A percentile compares a stretch with the other conserved stretches of the same genome.
phyloP scores from a whole-genome alignment of 371 early-diverging fungal species.

The Circinella umbellata region DNA sequence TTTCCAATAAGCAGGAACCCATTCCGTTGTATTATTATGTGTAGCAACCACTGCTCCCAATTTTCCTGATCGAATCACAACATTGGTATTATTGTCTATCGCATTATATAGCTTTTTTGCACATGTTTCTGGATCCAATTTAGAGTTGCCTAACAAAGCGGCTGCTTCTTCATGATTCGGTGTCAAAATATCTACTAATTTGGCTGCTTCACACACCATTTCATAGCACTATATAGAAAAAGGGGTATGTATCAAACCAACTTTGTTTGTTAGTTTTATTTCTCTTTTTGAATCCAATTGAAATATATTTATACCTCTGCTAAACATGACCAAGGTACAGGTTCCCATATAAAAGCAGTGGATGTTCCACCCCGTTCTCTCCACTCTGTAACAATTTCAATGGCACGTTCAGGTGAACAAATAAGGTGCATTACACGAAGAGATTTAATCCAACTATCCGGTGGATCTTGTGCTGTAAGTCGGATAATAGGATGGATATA shows the following conservation, averaged over 20 bases:
- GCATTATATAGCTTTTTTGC: not conserved
- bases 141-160: conserved; percentile 18
- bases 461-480: conserved; percentile 39
- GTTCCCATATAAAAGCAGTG: conserved; percentile 52
- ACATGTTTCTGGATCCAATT: not conserved
- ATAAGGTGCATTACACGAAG: conserved; percentile 42
- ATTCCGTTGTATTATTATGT: conserved; percentile 6
- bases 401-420: conserved; percentile 42
- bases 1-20: conserved; percentile 48
- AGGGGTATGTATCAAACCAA: too few species aligned
- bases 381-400: conserved; percentile 42
- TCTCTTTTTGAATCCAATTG: too few species aligned
- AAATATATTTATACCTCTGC: conserved; percentile 27
- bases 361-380: conserved; percentile 18
- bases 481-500: conserved; percentile 52
- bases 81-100: not conserved
- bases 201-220: conserved; percentile 14
- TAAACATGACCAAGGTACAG: conserved; percentile 47
- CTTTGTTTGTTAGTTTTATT: not conserved
- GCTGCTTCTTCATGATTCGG: conserved; percentile 45
- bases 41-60: conserved; percentile 31
- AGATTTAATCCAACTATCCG: conserved; percentile 43
- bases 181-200: conserved; percentile 26
- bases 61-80: conserved; percentile 39
- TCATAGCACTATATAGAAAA: conserved; percentile 19